Conservation (phyloP, 352 stramenopile species). For the Globisporangium camurandrum region DNA sequence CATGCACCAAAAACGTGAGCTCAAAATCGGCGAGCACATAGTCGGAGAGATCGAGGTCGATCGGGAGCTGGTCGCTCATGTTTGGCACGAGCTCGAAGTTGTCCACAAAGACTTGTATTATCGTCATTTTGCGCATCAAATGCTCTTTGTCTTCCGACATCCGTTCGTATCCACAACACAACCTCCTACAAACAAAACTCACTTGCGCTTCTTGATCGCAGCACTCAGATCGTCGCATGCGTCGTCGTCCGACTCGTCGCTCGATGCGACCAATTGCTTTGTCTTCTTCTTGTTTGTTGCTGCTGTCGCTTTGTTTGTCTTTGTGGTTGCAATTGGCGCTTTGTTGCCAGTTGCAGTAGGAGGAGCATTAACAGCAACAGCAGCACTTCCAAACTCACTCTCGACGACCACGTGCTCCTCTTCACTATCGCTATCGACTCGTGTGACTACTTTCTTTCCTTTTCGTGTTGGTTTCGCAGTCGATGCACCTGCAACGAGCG, state of each 20-base stretch:
- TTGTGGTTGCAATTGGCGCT: conserved; percentile 11
- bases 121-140: too few relatives aligned
- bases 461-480: not conserved
- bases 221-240: conserved; percentile 58
- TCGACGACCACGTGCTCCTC: conserved; percentile 64
- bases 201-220: conserved; percentile 46
- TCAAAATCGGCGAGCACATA: too few relatives aligned
- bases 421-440: conserved; percentile 38
- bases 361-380: too few relatives aligned
- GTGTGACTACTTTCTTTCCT: conserved; percentile 15
- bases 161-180: too few relatives aligned
- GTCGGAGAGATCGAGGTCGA: too few relatives aligned
- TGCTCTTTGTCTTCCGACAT: too few relatives aligned
- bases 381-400: conserved; percentile 46
- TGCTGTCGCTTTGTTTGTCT: conserved; percentile 16
- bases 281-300: conserved; percentile 17
- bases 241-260: conserved; percentile 42
- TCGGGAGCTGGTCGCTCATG: too few relatives aligned
- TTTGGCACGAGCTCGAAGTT: too few relatives aligned
- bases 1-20: too few relatives aligned
- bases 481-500: conserved; percentile 5
- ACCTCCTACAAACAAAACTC: too few relatives aligned
- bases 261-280: conserved; percentile 32
- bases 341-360: too few relatives aligned
- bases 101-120: too few relatives aligned